Evolutionary conservation across 2,329 filamentous ascomycete genomes (phyloP).

Genomic region (Colletotrichum kahawae): DNA sequence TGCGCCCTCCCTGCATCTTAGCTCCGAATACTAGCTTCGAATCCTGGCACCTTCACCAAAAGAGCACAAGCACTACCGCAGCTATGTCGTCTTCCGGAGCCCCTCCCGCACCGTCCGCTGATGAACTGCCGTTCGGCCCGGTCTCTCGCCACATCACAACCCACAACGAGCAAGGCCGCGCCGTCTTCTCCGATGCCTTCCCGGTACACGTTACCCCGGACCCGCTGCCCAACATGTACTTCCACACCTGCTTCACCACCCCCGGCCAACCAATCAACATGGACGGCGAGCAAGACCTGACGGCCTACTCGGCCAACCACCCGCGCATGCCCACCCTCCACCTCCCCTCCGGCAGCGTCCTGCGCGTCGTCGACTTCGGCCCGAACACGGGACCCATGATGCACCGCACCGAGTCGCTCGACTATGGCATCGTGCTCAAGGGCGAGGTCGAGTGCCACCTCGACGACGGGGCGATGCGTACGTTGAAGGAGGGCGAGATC

Average conservation of each 20-base stretch:
- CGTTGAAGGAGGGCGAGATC: slow-evolving; percentile 47
- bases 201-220: slow-evolving; percentile 19
- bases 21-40: not conserved
- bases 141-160: slow-evolving; percentile 27
- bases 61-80: not conserved
- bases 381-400: slow-evolving; percentile 30
- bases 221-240: slow-evolving; percentile 15
- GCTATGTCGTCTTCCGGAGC: slow-evolving; percentile 7
- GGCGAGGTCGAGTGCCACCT: slow-evolving; percentile 49
- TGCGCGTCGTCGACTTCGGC: slow-evolving; percentile 22
- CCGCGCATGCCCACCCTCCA: slow-evolving; percentile 17
- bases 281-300: slow-evolving; percentile 14
- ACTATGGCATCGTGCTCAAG: slow-evolving; percentile 52
- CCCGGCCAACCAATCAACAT: slow-evolving; percentile 20
- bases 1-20: not conserved
- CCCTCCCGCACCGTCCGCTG: not conserved
- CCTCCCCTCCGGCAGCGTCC: slow-evolving; percentile 16
- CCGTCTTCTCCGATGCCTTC: slow-evolving; percentile 25
- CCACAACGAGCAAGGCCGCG: slow-evolving; percentile 30
- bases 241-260: slow-evolving; percentile 27
- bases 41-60: not conserved
- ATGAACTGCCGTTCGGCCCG: slow-evolving; percentile 11
- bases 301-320: slow-evolving; percentile 15
- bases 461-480: slow-evolving; percentile 43
- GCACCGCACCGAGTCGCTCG: slow-evolving; percentile 50